Conservation (phyloP, 768 basidiomycete genomes). For the Mycena belliarum region DNA sequence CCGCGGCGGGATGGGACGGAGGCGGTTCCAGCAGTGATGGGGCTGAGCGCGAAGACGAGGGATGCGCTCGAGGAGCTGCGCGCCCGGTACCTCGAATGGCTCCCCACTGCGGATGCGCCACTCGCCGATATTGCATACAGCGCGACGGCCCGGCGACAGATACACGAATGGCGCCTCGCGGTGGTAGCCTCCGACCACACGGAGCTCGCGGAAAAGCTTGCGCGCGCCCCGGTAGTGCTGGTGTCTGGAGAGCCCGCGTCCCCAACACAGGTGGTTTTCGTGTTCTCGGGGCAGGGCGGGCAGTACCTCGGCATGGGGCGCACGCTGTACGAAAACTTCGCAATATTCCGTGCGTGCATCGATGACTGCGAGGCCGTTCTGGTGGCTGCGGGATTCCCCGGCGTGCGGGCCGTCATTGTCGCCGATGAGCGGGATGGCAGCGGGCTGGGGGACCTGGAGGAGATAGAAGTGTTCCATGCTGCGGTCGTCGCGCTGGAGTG, state of each 20-base stretch:
- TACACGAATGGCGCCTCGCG: conserved; percentile 54
- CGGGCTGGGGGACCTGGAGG: conserved; percentile 30
- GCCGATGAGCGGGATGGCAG: conserved; percentile 15
- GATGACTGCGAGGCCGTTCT: conserved; percentile 61
- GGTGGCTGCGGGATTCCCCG: conserved; percentile 47
- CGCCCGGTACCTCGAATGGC: conserved; percentile 46
- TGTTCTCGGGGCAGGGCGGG: conserved; percentile 75
- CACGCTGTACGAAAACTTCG: conserved; percentile 50
- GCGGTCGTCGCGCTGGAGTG: conserved; percentile 66
- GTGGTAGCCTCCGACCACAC: conserved; percentile 43
- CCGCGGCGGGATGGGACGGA: not conserved
- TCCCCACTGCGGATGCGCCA: conserved; percentile 31
- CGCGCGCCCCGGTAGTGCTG: conserved; percentile 33
- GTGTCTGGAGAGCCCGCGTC: conserved; percentile 25
- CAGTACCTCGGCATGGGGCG: conserved; percentile 69
- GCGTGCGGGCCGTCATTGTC: conserved; percentile 48
- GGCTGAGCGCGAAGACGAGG: conserved; percentile 61
- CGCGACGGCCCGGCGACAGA: conserved; percentile 62
- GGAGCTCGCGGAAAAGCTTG: conserved; percentile 51
- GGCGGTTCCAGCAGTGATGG: conserved; percentile 45
- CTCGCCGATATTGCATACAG: conserved; percentile 66
- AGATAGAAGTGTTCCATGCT: conserved; percentile 49
- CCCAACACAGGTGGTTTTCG: conserved; percentile 59
- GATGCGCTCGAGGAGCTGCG: conserved; percentile 50
- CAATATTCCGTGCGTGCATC: conserved; percentile 51